Percentiles rank a stretch among this genome's conserved stretches.
Evolutionary conservation across 108 stramenopile species (phyloP).

Genomic region (Nitzschia inconspicua): DNA sequence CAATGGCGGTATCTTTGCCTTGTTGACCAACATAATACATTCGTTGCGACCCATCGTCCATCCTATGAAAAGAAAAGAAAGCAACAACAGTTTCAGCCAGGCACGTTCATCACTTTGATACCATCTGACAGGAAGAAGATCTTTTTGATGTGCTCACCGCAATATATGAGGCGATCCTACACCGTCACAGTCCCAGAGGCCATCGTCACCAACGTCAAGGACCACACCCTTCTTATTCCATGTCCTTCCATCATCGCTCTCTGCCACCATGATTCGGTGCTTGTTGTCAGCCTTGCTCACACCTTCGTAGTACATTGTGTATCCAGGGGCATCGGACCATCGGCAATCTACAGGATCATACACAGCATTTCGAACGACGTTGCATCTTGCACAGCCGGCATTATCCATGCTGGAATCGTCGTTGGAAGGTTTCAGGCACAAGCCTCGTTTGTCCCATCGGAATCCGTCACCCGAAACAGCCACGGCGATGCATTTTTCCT

Average conservation of each 20-base stretch:
- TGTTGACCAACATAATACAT: slow-evolving; percentile 90
- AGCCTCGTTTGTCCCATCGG: slow-evolving; percentile 73
- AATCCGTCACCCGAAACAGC: slow-evolving; percentile 85
- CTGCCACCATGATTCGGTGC: slow-evolving; percentile 76
- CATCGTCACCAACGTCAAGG: slow-evolving; percentile 65
- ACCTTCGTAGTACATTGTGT: slow-evolving; percentile 79
- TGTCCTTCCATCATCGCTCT: slow-evolving; percentile 54
- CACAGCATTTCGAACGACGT: slow-evolving; percentile 58
- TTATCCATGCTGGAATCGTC: slow-evolving; percentile 60
- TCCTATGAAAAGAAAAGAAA: slow-evolving; percentile 26
- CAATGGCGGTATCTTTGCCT: slow-evolving; percentile 72
- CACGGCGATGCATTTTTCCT: slow-evolving; percentile 73
- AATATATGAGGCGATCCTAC: slow-evolving; percentile 84
- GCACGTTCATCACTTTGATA: too few species aligned
- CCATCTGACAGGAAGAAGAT: neutral
- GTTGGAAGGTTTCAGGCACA: slow-evolving; percentile 53
- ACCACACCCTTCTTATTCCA: slow-evolving; percentile 75
- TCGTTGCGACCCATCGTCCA: slow-evolving; percentile 82
- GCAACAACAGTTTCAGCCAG: neutral
- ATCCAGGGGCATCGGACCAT: slow-evolving; percentile 53
- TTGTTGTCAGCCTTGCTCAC: slow-evolving; percentile 68
- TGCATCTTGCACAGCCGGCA: slow-evolving; percentile 77
- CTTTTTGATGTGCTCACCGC: slow-evolving; percentile 24
- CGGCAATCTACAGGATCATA: slow-evolving; percentile 36
- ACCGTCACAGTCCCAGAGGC: slow-evolving; percentile 67